Evolutionary conservation across 208 protist genomes (phyloP).

Genomic region (Leishmania major): DNA sequence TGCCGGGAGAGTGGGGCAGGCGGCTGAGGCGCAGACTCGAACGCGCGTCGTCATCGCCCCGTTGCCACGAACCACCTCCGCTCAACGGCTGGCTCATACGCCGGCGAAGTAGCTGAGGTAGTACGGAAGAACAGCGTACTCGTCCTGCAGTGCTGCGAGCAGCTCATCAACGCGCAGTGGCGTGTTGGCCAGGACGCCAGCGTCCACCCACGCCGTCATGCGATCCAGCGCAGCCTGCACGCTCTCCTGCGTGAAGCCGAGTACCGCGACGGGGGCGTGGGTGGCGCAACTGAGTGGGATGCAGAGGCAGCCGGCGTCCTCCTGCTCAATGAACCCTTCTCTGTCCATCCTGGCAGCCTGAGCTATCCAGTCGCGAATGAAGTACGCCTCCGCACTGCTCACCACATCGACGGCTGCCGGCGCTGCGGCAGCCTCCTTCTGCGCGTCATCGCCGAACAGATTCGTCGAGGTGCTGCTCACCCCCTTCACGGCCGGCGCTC

Average conservation of each 20-base stretch:
- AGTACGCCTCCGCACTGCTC: conserved; percentile 42
- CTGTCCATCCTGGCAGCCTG: conserved; percentile 24
- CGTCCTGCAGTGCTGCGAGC: conserved; percentile 34
- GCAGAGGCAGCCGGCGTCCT: conserved; percentile 14
- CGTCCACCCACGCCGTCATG: conserved; percentile 36
- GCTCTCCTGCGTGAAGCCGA: conserved; percentile 34
- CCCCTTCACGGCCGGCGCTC: background rate
- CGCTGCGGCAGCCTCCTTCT: background rate
- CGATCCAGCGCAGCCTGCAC: conserved; percentile 21
- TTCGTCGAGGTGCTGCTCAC: background rate
- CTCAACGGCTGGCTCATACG: background rate
- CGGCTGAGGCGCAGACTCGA: background rate
- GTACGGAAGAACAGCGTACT: conserved; percentile 43
- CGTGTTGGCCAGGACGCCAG: conserved; percentile 16
- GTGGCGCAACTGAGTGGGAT: conserved; percentile 36
- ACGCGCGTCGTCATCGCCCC: background rate
- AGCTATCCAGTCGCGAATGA: conserved; percentile 50
- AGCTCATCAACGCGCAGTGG: conserved; percentile 31
- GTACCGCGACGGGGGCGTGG: conserved; percentile 19
- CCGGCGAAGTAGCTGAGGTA: conserved; percentile 43
- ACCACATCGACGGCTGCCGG: conserved; percentile 21
- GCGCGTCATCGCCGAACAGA: background rate
- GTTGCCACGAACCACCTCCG: background rate
- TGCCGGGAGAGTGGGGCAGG: background rate
- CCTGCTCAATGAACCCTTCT: conserved; percentile 31